Conservation (phyloP, 2,329 filamentous ascomycete species). For the Alternaria longipes region DNA sequence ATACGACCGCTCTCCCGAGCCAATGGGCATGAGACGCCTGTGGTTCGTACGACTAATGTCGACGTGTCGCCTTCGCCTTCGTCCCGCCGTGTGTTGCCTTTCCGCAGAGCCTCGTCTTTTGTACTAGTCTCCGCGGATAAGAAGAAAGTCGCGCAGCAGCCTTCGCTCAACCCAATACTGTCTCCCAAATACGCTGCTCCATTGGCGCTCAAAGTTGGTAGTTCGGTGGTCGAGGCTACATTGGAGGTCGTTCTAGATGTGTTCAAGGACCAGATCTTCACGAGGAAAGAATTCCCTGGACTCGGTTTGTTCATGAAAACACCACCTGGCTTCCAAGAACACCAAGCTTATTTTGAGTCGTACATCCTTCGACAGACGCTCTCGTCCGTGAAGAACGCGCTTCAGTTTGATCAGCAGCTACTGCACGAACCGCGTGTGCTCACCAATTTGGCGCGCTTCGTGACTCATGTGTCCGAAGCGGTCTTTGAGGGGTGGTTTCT, state of each 20-base stretch:
- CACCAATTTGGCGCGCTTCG: conserved; percentile 85
- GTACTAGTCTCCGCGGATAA: conserved; percentile 81
- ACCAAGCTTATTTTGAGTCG: conserved; percentile 94
- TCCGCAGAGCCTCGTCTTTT: conserved; percentile 88
- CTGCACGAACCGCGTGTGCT: conserved; percentile 84
- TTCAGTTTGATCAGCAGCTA: conserved; percentile 75
- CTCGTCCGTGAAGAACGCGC: conserved; percentile 71
- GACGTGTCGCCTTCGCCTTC: conserved; percentile 47
- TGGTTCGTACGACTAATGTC: conserved; percentile 76
- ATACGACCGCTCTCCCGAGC: conserved; percentile 77
- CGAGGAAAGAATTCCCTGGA: conserved; percentile 88
- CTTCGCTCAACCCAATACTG: conserved; percentile 70
- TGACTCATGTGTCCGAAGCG: conserved; percentile 83
- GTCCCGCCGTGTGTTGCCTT: conserved; percentile 64
- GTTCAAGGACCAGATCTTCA: conserved; percentile 85
- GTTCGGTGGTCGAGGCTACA: conserved; percentile 77
- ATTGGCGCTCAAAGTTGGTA: conserved; percentile 63
- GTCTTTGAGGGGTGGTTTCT: conserved; percentile 98
- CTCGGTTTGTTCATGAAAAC: conserved; percentile 87
- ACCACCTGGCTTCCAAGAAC: conserved; percentile 90
- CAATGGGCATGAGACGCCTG: conserved; percentile 65
- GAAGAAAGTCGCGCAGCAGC: conserved; percentile 63
- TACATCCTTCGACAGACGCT: conserved; percentile 82
- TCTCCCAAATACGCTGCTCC: conserved; percentile 64
- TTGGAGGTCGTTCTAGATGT: conserved; percentile 80